Base-by-base conservation (phyloP, 805 yeast species). In the Saccharomycopsis fibuligera region DNA sequence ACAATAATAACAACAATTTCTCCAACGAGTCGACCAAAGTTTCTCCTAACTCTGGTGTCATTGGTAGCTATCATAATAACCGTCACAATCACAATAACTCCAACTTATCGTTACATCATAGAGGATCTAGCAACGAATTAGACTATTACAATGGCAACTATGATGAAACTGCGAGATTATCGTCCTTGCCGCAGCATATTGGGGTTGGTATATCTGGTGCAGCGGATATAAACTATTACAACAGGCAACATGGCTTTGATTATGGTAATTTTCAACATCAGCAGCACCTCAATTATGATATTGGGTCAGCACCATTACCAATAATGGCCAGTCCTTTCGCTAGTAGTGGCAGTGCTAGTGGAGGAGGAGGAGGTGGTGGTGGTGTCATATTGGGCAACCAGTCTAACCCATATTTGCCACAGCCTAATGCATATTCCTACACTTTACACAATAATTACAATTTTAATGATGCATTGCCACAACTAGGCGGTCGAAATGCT, bases 291-390 rank as follows among this genome's bases (percentile, higher is more conserved):
- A 25, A 38, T 16, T 36, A 38, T 27, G 51, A 48, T 33, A 25
- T 44, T 17, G 51, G 48, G 14, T 48, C 51, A 9, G 51, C 51
- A 2, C 51, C 51, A 10, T 44, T 48, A 27, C 51, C 51, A 29
- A 43, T 42, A 3, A 36, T 36, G 14, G 33, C 9, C 37, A 33
- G n/a, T 17, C 9, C 19, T 10, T 17, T n/a, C n/a, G n/a, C n/a
- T n/a, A n/a, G n/a, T n/a, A n/a, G n/a, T n/a, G n/a, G n/a, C n/a
- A n/a, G n/a, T n/a, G n/a, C n/a, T n/a, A n/a, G n/a, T n/a, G n/a
- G n/a, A n/a, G n/a, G n/a, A n/a, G n/a, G n/a, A n/a, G n/a, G n/a
- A n/a, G n/a, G n/a, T n/a, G n/a, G n/a, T n/a, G n/a, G n/a, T n/a
- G n/a, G n/a, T n/a, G n/a, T n/a, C n/a, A n/a, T 33, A 9, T 5